A percentile compares a stretch with the other conserved stretches of the same genome.
These are phyloP conservation scores for Calonectria multiphialidica DNA, from an alignment of 2,329 filamentous ascomycete species.

Conservation along the genomic window DNA sequence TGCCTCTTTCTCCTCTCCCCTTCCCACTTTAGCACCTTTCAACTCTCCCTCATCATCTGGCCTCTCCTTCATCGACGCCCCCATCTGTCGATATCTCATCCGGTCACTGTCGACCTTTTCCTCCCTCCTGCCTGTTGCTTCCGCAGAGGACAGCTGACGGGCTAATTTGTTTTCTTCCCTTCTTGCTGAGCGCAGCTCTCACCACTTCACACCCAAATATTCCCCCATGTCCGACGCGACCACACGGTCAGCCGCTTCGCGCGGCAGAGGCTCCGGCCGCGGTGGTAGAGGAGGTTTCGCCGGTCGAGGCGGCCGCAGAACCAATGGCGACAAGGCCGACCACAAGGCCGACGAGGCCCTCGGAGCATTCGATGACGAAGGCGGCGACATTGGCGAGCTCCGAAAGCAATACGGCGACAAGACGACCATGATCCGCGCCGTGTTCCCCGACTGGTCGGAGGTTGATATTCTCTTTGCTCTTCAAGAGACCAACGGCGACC, in stretches of 20 bases:
- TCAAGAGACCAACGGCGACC: conserved; percentile 86
- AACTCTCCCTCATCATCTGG: conserved; percentile 44
- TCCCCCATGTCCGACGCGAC: conserved; percentile 92
- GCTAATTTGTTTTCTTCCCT: conserved; percentile 46
- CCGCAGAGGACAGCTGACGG: conserved; percentile 55
- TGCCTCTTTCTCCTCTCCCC: conserved; percentile 45
- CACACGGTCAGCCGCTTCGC: conserved; percentile 83
- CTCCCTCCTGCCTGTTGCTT: conserved; percentile 48
- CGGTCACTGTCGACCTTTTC: conserved; percentile 46
- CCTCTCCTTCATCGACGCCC: conserved; percentile 45
- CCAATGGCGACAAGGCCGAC: conserved; percentile 77
- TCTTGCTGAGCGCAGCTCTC: conserved; percentile 46
- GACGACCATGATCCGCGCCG: conserved; percentile 86
- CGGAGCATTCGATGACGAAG: conserved; percentile 79
- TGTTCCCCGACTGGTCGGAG: conserved; percentile 96
- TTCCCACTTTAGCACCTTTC: conserved; percentile 42
- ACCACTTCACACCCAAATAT: conserved; percentile 49
- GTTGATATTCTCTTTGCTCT: conserved; percentile 94
- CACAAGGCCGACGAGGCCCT: conserved; percentile 70
- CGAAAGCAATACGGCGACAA: conserved; percentile 89
- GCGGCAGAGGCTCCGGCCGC: conserved; percentile 91
- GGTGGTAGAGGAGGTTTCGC: conserved; percentile 85
- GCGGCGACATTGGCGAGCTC: conserved; percentile 85
- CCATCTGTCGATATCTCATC: conserved; percentile 46
- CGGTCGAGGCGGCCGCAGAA: conserved; percentile 78